Base-by-base conservation (phyloP, 2,329 filamentous ascomycete genomes). In the Pseudogymnoascus sp. region DNA sequence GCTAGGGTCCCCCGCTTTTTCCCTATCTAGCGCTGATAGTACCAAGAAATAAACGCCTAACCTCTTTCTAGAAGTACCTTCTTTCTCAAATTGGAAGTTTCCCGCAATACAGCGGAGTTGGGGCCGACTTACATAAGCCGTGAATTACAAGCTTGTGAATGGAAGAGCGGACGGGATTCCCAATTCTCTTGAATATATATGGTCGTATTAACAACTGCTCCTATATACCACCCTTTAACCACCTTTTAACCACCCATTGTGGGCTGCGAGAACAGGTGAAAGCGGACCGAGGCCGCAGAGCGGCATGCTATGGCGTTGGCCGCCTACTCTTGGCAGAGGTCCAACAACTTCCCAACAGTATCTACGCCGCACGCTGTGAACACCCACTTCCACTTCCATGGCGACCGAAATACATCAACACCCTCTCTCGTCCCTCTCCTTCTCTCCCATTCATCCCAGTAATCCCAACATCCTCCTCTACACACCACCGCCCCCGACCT, bases 401-500 rank as follows among this genome's bases (percentile, higher is more conserved):
- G 39, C 39, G 16, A 42, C 39, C 5, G 14, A 22, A 42, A 8
- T 8, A 22, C 11, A 42, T 5, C 16, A 23, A 23, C 39, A 42
- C 19, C 45, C 64, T 62, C 65, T 62, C 64, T 63, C 62, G 25
- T 65, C 64, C 65, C 66, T 59, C 65, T 65, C 63, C 65, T 62
- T 63, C 65, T 66, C 66, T 58, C 65, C 64, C 65, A 52, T 63
- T 35, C 41, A 38, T 62, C 62, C 62, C 28, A 38, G 64, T 60
- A 59, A 67, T 62, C 62, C 62, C 36, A 55, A 58, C 61, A 62
- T 62, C 61, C 36, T 58, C 42, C 38, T 25, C 63, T 52, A 49
- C 49, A 60, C 39, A 33, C 28, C 41, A 58, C 38, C 19, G 33
- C n/a, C 23, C n/a, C 58, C 23, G 9, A 28, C 36, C 36, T 60